Base-by-base conservation (phyloP, 768 basidiomycete species). In the Hygrocybe punicea region DNA sequence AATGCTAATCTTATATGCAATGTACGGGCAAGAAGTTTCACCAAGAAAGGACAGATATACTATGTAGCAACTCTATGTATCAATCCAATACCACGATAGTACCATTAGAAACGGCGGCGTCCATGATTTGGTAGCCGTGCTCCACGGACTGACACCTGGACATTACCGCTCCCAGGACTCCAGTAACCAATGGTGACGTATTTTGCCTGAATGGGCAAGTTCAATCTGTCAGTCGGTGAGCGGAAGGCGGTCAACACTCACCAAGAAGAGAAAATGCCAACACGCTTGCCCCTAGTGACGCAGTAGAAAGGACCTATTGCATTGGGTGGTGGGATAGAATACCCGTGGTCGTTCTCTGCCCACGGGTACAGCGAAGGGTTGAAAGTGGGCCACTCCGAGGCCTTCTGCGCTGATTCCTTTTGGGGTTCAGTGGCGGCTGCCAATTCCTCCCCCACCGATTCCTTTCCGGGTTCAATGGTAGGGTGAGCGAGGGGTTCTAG, bases 251-350 rank as follows among this genome's bases (percentile, higher is more conserved):
- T 29, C 29, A 29, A 29, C 29, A 29, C 29, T 29, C 29, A 51
- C 50, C 50, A 51, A 8, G 29, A 34, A 33, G 25, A 33, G 33
- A 51, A 51, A 17, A 51, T n/a, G n/a, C 50, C 50, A 29, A 51
- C 50, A 13, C n/a, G 29, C n/a, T 34, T 34, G 21, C 50, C 50
- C n/a, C 33, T 14, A 51, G 25, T 51, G 16, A 51, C 24, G 33
- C 25, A 17, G 35, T 51, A 51, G 50, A 51, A 51, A 16, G 50
- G 50, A 13, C 24, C 33, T 14, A 25, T 36, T 16, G 50, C 50
- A 17, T 14, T 35, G n/a, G 24, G 13, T 17, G 13, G 16, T 16
- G 5, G 50, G 34, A 51, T 51, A 16, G 25, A 13, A 36, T 51
- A 51, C 19, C 46, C 46, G 14, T 21, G 14, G 24, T 19, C 19